phyloP scores from a whole-genome alignment of 257 asterid species.

The Lantana camara region DNA sequence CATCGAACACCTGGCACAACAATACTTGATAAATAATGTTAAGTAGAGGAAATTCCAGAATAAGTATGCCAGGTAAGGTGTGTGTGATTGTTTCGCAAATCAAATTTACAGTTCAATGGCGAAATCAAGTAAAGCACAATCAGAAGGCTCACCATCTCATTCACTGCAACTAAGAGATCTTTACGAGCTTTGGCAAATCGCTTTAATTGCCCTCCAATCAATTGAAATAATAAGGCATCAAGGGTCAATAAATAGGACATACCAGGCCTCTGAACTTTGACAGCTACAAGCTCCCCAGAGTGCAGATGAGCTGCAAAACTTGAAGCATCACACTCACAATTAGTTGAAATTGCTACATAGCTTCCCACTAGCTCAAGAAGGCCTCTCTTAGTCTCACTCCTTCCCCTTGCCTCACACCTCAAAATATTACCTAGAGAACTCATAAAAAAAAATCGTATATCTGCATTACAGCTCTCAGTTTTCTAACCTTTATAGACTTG shows the following conservation, averaged over 20 bases:
- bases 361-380: conserved; percentile 3
- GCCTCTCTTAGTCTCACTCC: conserved; percentile 16
- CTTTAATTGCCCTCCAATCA: conserved; percentile 98
- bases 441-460: not conserved
- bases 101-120: conserved; percentile 3
- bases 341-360: conserved; percentile 29
- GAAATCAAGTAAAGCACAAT: conserved; percentile 12
- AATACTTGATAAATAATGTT: conserved; percentile 1
- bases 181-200: conserved; percentile 97
- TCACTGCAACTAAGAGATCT: conserved; percentile 92
- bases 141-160: conserved; percentile 84
- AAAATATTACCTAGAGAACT: conserved; percentile 4
- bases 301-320: conserved; percentile 98
- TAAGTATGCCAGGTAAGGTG: conserved; percentile 8
- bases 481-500: conserved; percentile 95
- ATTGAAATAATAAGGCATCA: conserved; percentile 87
- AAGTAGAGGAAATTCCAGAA: not conserved
- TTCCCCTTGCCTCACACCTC: not conserved
- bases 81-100: conserved; percentile 16
- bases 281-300: conserved; percentile 99
- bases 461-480: conserved; percentile 26
- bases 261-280: conserved; percentile 98
- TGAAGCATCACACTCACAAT: conserved; percentile 53
- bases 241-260: conserved; percentile 85
- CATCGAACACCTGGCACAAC: not conserved